Percentiles rank a stretch among this genome's conserved stretches.
Conservation (phyloP, 495 filamentous ascomycete species). For the Collariella sp. region DNA sequence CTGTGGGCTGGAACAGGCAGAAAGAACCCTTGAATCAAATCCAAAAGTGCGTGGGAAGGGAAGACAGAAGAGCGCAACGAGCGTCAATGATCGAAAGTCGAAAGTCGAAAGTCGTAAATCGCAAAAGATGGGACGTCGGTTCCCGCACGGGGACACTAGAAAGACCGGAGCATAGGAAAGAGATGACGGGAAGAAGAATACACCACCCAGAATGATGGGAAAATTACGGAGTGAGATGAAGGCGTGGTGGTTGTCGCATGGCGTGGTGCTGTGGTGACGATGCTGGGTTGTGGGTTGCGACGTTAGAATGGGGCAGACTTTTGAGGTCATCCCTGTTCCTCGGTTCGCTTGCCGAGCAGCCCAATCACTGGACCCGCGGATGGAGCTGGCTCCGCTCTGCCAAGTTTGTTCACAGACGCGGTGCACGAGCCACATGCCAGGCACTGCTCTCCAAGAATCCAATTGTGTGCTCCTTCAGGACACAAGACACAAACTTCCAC, state of each 20-base stretch:
- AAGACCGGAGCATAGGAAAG: conserved; percentile 27
- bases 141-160: conserved; percentile 19
- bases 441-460: no score
- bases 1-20: neutral
- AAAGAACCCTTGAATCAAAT: neutral
- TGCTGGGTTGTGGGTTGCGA: neutral
- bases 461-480: no score
- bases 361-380: neutral
- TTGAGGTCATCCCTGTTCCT: neutral
- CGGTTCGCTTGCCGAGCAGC: neutral
- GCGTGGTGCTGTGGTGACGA: neutral
- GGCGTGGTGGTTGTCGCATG: neutral
- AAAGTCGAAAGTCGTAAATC: neutral
- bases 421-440: conserved; percentile 1
- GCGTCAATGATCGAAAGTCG: neutral
- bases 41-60: conserved; percentile 4
- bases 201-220: neutral
- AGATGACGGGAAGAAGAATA: neutral
- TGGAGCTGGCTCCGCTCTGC: neutral
- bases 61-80: neutral
- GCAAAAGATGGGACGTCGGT: neutral
- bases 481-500: no score
- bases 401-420: neutral
- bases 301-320: neutral
- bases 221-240: neutral